Evolutionary conservation across 495 filamentous ascomycete genomes (phyloP).

Genomic region (Talaromyces wortmannii): DNA sequence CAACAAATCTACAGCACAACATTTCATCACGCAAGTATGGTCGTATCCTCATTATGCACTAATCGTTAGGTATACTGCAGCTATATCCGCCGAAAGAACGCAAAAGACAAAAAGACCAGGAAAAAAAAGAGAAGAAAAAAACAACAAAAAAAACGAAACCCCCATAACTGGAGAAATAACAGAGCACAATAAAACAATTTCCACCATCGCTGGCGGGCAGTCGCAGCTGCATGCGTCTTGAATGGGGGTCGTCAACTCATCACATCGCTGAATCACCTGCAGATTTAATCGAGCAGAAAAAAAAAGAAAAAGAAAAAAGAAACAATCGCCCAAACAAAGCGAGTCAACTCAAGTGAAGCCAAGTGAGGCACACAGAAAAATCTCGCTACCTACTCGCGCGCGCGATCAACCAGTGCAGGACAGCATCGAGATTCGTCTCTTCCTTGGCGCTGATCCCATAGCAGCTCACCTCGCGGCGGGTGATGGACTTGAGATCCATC

Average conservation of each 20-base stretch:
- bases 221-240: conserved; percentile 2
- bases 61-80: too few species aligned
- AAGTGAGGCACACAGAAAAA: too few species aligned
- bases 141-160: background rate
- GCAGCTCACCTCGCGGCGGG: conserved; percentile 92
- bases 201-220: background rate
- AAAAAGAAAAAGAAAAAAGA: background rate
- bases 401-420: conserved; percentile 94
- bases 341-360: background rate
- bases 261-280: conserved; percentile 6
- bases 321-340: too few species aligned
- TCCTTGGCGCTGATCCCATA: conserved; percentile 98
- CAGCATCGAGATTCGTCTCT: conserved; percentile 96
- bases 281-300: background rate
- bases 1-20: too few species aligned
- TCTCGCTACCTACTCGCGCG: conserved; percentile 50
- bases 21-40: too few species aligned
- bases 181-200: background rate
- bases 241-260: conserved; percentile 17
- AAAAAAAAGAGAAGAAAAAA: background rate
- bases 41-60: too few species aligned
- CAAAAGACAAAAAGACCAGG: too few species aligned
- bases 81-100: too few species aligned
- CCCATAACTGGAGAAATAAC: background rate
- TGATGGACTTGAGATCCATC: conserved; percentile 83